A percentile compares a stretch with the other conserved stretches of the same genome.
These are phyloP conservation scores for Tilletia setariae DNA, from an alignment of 1,284 basidiomycete species.

Conservation along the genomic window DNA sequence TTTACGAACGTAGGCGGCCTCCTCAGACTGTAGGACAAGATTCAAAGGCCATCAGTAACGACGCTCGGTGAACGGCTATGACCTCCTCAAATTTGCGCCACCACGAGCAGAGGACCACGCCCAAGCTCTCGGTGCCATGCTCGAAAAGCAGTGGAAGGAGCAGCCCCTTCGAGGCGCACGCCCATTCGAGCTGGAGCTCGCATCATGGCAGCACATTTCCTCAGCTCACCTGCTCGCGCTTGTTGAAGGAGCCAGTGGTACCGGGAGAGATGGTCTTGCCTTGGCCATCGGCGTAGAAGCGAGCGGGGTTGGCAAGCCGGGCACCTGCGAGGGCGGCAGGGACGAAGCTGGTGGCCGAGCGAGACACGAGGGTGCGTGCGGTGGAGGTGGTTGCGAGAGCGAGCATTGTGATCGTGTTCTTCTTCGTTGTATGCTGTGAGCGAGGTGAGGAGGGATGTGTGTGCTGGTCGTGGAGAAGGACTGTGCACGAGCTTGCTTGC, in stretches of 20 bases:
- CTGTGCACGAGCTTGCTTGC: background rate
- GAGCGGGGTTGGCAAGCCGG: constrained; percentile 28
- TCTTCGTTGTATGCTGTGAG: background rate
- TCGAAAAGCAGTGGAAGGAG: background rate
- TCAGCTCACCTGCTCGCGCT: constrained; percentile 39
- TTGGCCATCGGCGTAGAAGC: constrained; percentile 38
- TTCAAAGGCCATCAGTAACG: background rate
- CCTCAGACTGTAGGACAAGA: constrained; percentile 16
- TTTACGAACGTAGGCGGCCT: constrained; percentile 18
- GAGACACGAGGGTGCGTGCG: constrained; percentile 30
- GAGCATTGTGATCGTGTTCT: constrained; percentile 25
- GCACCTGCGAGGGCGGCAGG: constrained; percentile 23
- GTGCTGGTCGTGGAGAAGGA: background rate
- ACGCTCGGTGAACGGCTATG: too few species aligned
- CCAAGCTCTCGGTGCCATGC: too few species aligned
- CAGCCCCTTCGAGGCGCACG: background rate
- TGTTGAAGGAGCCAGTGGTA: constrained; percentile 39
- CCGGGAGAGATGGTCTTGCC: constrained; percentile 27
- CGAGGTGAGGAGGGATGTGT: constrained; percentile 13
- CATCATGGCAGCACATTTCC: background rate
- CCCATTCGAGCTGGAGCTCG: background rate
- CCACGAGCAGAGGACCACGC: too few species aligned
- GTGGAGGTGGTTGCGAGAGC: constrained; percentile 34
- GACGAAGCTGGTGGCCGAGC: constrained; percentile 16
- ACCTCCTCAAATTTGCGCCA: too few species aligned